Evolutionary conservation across 2,329 filamentous ascomycete species (phyloP).

Genomic region (Fusarium sp.): DNA sequence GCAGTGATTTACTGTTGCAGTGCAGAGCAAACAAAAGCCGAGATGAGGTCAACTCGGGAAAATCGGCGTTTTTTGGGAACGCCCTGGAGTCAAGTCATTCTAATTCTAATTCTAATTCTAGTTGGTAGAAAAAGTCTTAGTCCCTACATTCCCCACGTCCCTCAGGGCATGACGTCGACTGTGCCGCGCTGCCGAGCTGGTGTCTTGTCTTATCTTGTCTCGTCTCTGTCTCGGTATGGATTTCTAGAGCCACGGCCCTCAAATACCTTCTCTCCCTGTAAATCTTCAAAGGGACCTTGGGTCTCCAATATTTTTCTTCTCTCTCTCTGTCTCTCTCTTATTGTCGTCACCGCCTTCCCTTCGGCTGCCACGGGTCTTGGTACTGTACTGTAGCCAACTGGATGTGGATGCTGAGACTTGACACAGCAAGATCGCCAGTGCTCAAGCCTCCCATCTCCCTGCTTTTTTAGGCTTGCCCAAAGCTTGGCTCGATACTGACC

Average conservation of each 20-base stretch:
- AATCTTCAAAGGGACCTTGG: constrained; percentile 17
- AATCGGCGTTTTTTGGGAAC: constrained; percentile 41
- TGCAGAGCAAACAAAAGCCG: constrained; percentile 4
- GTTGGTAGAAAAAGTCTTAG: not conserved
- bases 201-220: constrained; percentile 18
- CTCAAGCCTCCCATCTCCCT: constrained; percentile 25
- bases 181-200: constrained; percentile 45
- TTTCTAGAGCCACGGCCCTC: constrained; percentile 32
- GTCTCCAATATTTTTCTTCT: not conserved
- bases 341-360: constrained; percentile 28
- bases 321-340: not conserved
- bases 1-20: not conserved
- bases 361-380: constrained; percentile 20
- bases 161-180: constrained; percentile 43
- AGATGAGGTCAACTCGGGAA: constrained; percentile 41
- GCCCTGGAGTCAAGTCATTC: not conserved
- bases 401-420: constrained; percentile 11
- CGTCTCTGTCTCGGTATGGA: not conserved
- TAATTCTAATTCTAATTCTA: not conserved
- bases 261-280: not conserved
- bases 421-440: constrained; percentile 29
- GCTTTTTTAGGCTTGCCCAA: constrained; percentile 31
- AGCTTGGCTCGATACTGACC: constrained; percentile 18
- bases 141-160: constrained; percentile 41
- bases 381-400: not conserved